These are phyloP conservation scores for Phragmites australis DNA, from an alignment of 176 grass and related monocot genomes.

Conservation along the genomic window DNA sequence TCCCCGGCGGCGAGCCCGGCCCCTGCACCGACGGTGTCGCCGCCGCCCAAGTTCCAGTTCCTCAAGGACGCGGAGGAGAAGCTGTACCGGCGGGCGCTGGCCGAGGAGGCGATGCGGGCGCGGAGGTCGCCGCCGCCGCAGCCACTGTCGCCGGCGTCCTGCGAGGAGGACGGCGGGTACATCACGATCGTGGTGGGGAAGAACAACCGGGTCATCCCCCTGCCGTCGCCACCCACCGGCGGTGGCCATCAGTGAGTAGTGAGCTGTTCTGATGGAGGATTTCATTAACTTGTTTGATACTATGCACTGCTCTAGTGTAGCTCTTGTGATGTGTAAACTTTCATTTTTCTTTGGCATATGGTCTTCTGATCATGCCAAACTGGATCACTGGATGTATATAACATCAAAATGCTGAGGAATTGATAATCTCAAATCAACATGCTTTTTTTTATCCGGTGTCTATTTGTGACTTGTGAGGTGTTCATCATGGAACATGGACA, in stretches of 20 bases:
- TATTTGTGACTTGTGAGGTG: neutral
- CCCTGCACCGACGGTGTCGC: conserved; percentile 31
- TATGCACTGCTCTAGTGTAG: conserved; percentile 42
- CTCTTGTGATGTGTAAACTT: conserved; percentile 31
- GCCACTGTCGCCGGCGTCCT: conserved; percentile 33
- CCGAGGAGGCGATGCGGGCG: conserved; percentile 55
- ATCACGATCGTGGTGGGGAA: conserved; percentile 59
- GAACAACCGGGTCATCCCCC: conserved; percentile 44
- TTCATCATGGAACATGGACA: neutral
- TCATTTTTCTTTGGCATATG: neutral
- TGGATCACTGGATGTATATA: conserved; percentile 58
- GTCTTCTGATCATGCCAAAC: conserved; percentile 40
- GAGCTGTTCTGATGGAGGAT: neutral
- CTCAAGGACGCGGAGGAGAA: conserved; percentile 92
- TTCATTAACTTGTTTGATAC: conserved; percentile 30
- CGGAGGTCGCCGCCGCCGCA: conserved; percentile 39
- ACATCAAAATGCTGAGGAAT: conserved; percentile 37
- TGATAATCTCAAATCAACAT: conserved; percentile 15
- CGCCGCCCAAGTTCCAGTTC: conserved; percentile 90
- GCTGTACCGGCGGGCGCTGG: conserved; percentile 64
- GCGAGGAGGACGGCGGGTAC: conserved; percentile 55
- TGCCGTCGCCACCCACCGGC: conserved; percentile 32
- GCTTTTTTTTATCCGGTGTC: neutral
- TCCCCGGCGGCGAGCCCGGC: conserved; percentile 36
- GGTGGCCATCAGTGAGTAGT: conserved; percentile 12